Conservation (phyloP, 2,329 filamentous ascomycete genomes). For the Conoideocrella luteorostrata region DNA sequence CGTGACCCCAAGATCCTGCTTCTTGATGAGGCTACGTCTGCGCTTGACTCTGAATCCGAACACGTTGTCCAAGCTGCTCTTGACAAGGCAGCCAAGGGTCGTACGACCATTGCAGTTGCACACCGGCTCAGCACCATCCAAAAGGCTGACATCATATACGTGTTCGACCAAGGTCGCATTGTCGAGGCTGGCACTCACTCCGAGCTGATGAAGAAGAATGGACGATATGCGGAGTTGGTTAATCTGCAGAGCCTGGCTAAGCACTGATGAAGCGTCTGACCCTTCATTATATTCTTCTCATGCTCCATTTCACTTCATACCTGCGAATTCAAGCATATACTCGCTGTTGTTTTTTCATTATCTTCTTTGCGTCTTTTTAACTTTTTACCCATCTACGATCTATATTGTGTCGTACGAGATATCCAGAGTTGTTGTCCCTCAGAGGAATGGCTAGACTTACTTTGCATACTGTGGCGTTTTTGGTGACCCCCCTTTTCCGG, state of each 20-base stretch:
- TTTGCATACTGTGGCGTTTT: conserved; percentile 3
- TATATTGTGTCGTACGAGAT: background rate
- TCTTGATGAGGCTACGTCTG: conserved; percentile 74
- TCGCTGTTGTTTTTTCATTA: background rate
- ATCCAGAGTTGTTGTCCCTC: background rate
- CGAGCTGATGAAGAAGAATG: conserved; percentile 63
- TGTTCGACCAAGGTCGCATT: conserved; percentile 85
- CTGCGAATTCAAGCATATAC: background rate
- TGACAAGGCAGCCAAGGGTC: conserved; percentile 73
- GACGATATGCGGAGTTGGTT: conserved; percentile 72
- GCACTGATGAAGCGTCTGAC: conserved; percentile 22
- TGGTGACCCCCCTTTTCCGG: too few species aligned
- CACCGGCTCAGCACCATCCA: conserved; percentile 90
- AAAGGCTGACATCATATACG: conserved; percentile 89
- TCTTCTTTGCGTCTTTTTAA: background rate
- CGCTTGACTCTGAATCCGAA: conserved; percentile 70
- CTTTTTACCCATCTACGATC: background rate
- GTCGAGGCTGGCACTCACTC: conserved; percentile 78
- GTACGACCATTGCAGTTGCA: conserved; percentile 90
- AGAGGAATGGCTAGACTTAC: conserved; percentile 1
- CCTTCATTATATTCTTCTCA: background rate
- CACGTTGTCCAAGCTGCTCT: conserved; percentile 75
- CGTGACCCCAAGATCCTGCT: conserved; percentile 85
- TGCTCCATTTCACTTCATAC: background rate
- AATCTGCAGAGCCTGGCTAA: conserved; percentile 73